phyloP scores from a whole-genome alignment of 805 yeast genomes.

The Barnettozyma siamensis region DNA sequence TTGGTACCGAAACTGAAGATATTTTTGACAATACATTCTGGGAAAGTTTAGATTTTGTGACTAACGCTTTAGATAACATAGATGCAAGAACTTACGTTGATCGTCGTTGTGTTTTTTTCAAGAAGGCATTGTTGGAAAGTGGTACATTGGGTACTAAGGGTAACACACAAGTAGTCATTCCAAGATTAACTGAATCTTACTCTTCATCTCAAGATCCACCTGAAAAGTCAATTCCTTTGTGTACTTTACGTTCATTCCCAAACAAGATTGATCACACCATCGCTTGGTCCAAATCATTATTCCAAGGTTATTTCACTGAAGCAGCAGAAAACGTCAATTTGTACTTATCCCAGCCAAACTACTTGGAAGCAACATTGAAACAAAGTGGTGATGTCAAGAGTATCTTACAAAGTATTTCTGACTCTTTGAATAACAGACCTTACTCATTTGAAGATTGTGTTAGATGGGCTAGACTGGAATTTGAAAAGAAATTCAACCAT shows the following conservation, averaged over 20 bases:
- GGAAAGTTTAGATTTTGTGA: slow-evolving; percentile 78
- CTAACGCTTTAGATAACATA: slow-evolving; percentile 95
- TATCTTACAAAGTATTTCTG: slow-evolving; percentile 72
- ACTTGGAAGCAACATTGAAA: slow-evolving; percentile 84
- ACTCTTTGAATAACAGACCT: slow-evolving; percentile 76
- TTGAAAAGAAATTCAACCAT: slow-evolving; percentile 76
- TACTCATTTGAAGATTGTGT: slow-evolving; percentile 89
- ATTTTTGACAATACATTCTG: slow-evolving; percentile 84
- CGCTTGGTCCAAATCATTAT: slow-evolving; percentile 97
- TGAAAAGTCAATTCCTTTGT: slow-evolving; percentile 93
- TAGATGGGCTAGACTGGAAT: slow-evolving; percentile 89
- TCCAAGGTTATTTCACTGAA: slow-evolving; percentile 87
- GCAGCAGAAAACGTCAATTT: slow-evolving; percentile 91
- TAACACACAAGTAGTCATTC: slow-evolving; percentile 94
- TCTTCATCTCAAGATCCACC: slow-evolving; percentile 98
- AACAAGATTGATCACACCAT: slow-evolving; percentile 97
- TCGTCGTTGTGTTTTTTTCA: slow-evolving; percentile 90
- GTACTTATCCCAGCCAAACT: slow-evolving; percentile 86
- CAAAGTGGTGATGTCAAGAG: slow-evolving; percentile 90
- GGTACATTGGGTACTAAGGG: slow-evolving; percentile 99
- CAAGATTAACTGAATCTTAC: slow-evolving; percentile 90
- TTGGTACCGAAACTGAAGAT: slow-evolving; percentile 88
- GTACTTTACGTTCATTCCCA: slow-evolving; percentile 97
- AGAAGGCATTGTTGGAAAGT: slow-evolving; percentile 86
- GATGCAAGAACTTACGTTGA: slow-evolving; percentile 98